These are phyloP conservation scores for Yamadazyma ubonensis DNA, from an alignment of 805 yeast species.

Conservation along the genomic window DNA sequence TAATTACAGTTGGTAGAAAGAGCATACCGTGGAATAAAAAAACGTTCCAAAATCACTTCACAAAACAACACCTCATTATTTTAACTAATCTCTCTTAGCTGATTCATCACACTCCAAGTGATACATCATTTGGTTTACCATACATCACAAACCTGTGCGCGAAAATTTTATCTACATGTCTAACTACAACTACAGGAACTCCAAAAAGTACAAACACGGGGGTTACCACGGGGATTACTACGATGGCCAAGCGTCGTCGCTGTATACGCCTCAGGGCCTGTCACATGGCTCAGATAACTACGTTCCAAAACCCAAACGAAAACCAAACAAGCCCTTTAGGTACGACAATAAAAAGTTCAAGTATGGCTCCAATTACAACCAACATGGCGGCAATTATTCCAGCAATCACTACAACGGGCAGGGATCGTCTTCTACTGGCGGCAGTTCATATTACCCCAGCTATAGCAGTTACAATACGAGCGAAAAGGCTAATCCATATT, in stretches of 20 bases:
- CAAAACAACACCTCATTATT: no score
- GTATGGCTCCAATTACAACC: not conserved
- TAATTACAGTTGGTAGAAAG: no score
- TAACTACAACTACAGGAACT: conserved; percentile 9
- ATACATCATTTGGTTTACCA: no score
- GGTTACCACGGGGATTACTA: conserved; percentile 10
- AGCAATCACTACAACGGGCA: not conserved
- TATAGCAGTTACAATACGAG: not conserved
- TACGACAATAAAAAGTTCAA: conserved; percentile 13
- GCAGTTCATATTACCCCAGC: conserved; percentile 5
- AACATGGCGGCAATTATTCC: not conserved
- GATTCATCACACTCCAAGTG: no score
- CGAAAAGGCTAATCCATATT: conserved; percentile 1
- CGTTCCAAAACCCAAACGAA: conserved; percentile 13
- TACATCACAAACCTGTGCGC: no score
- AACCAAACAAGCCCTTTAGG: conserved; percentile 10
- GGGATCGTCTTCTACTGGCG: not conserved
- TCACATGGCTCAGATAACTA: conserved; percentile 3
- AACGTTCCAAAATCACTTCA: no score
- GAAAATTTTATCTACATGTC: conserved; percentile 8
- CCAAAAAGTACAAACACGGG: conserved; percentile 9
- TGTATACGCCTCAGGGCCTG: conserved; percentile 1
- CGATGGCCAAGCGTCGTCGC: conserved; percentile 7
- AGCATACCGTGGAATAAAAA: no score
- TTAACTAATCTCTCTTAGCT: no score